Evolutionary conservation across 2,329 filamentous ascomycete genomes (phyloP), one percentile per base, ranked within the genome.

Genomic region (Berkeleyomyces basicola): DNA sequence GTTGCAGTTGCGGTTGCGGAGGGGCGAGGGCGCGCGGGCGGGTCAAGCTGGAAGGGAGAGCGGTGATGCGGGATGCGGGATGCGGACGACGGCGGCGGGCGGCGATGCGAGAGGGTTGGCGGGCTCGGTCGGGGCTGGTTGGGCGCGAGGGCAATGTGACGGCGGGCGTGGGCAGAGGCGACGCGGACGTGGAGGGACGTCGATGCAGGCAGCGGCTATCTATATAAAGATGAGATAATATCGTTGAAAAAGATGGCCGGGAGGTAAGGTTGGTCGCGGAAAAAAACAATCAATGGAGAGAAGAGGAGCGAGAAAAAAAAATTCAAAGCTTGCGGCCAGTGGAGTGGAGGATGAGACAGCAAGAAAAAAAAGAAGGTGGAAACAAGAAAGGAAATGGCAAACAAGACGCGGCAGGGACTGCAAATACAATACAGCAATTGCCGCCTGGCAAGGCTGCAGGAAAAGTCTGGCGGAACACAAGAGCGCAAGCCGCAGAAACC

Each of bases 241-340:
- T 53, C 49, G 49, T 53, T 11, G 49, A 53, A 53, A 53, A 53
- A 53, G 49, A 53, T 53, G 49, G 49, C 49, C 49, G 49, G 49
- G 49, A 37, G 49, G 49, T 36, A 53, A 53, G 49, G 49, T 53
- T 36, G 33, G 49, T 53, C 49, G 49, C 49, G 49, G 49, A 53
- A 53, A 53, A 49, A 49, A 53, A 53, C 49, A 53, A 33, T 37
- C 49, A 53, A 53, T 53, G 49, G 49, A 53, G 49, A 53, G 49
- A 53, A 53, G 49, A 53, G 49, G 49, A 53, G 37, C 58, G 23
- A 59, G 40, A 40, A 46, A 47, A 53, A 58, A 59, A 46, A 44
- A 59, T 59, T 59, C 58, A 59, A 59, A 59, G 58, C 58, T 46
- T 16, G 58, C 58, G 16, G 46, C 58, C 11, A 46, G 16, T 59